Base-by-base conservation (phyloP, 2,329 filamentous ascomycete species). In the Trichoderma arundinaceum region DNA sequence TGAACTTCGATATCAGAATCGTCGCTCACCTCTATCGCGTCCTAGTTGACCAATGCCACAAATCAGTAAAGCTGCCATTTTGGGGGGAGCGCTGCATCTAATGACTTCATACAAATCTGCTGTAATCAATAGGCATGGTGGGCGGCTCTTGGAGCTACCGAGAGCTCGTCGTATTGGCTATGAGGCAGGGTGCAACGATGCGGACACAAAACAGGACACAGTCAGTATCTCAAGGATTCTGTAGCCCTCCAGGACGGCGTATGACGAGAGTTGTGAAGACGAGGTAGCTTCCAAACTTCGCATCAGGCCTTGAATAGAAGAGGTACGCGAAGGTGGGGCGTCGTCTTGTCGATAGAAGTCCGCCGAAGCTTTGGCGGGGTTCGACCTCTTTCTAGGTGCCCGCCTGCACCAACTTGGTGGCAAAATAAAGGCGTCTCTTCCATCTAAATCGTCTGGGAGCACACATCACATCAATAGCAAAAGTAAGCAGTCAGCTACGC, bases 1-100 rank as follows among this genome's bases (percentile, higher is more conserved):
- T 99, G 95, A 59, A 98, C 95, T 81, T 99, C 95, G 73, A 99
- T 90, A 75, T 99, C 95, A 59, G 93, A 97, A 80, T 99, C 95
- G 79, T 99, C 95, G 74, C 92, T 97, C 76, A 99, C 89, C 88
- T 99, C 95, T 75, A 99, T 87, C 67, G 91, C 90, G 77, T 98
- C 91, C 89, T 92, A 67, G 12, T 51, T 17, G 9, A 3, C 22
- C 13, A n/a, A 46, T 22, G 9, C 28, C 49, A n/a, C 43, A 32
- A 19, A 57, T 33, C 49, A 64, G 48, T 49, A 10, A 58, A 59
- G 62, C 38, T 39, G 44, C 39, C 39, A 22, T n/a, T 4, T 8
- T 33, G 41, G 12, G 22, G 43, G 33, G 38, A 22, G 15, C 33
- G 17, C n/a, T 33, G 22, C 10, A 12, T 61, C 44, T 7, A 7